Conservation (phyloP, 352 stramenopile genomes). For the Phytopythium ostracodes region DNA sequence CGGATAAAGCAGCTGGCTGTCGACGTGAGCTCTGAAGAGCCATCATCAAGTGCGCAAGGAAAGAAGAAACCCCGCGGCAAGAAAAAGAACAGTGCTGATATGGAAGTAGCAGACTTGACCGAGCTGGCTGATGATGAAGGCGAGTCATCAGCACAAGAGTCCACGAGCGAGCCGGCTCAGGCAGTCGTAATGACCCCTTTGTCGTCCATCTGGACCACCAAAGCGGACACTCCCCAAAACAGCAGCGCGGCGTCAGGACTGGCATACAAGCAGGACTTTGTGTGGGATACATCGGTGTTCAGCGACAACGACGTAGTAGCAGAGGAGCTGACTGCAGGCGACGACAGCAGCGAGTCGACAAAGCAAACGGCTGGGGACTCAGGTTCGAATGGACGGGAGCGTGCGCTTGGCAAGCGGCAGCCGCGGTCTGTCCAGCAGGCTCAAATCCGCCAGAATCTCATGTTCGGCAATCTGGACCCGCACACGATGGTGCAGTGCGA, state of each 20-base stretch:
- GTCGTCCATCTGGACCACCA: conserved; percentile 52
- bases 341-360: conserved; percentile 5
- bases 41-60: not conserved
- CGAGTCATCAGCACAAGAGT: not conserved
- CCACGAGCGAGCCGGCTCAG: conserved; percentile 6
- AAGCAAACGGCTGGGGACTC: conserved; percentile 2
- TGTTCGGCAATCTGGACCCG: conserved; percentile 68
- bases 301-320: conserved; percentile 19
- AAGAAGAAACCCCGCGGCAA: conserved; percentile 9
- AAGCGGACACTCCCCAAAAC: conserved; percentile 11
- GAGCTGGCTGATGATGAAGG: conserved; percentile 16
- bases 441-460: conserved; percentile 74
- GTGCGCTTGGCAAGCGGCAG: conserved; percentile 43
- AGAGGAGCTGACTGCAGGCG: not conserved
- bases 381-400: conserved; percentile 16
- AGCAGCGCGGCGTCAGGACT: conserved; percentile 10
- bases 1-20: not conserved
- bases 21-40: not conserved
- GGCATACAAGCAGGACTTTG: conserved; percentile 64
- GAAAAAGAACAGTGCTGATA: conserved; percentile 6
- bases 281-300: conserved; percentile 70
- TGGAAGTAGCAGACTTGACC: conserved; percentile 7
- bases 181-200: conserved; percentile 29
- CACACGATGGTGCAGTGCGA: conserved; percentile 87
- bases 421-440: conserved; percentile 71